Conservation (phyloP, 2,329 filamentous ascomycete genomes). For the Xenosphaeropsis pyriputrescens region DNA sequence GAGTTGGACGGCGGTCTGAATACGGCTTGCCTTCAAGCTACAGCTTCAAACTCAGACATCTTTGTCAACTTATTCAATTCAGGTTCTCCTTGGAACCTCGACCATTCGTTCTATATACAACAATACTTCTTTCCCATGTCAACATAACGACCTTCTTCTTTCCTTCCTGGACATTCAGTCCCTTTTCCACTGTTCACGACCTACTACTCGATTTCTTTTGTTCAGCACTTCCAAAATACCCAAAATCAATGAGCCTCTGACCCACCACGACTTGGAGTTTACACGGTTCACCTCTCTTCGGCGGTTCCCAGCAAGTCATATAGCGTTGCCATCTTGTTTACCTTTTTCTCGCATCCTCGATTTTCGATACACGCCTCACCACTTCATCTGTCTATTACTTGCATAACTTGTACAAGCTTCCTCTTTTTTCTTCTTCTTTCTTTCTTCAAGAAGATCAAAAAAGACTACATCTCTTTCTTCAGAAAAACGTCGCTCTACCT, state of each 20-base stretch:
- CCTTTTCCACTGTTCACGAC: constrained; percentile 17
- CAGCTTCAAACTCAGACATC: constrained; percentile 4
- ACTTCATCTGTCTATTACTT: constrained; percentile 4
- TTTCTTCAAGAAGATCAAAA: constrained; percentile 20
- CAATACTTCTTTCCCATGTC: constrained; percentile 16
- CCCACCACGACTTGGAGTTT: constrained; percentile 21
- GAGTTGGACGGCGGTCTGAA: no score
- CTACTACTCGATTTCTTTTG: constrained; percentile 31
- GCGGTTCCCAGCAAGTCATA: constrained; percentile 19
- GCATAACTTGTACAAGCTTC: not conserved
- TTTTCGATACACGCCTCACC: constrained; percentile 5
- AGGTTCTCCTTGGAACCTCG: constrained; percentile 5
- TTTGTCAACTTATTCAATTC: no score
- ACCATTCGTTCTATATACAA: constrained; percentile 13
- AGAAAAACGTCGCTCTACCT: no score
- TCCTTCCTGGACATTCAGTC: constrained; percentile 16
- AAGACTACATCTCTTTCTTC: constrained; percentile 6
- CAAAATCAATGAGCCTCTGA: constrained; percentile 24
- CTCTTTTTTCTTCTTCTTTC: no score
- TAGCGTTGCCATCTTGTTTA: constrained; percentile 18
- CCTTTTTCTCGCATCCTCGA: constrained; percentile 10
- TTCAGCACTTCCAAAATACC: constrained; percentile 29
- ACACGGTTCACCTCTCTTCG: constrained; percentile 13
- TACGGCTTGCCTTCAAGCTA: constrained; percentile 2
- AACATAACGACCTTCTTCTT: constrained; percentile 19